Evolutionary conservation across 1,284 basidiomycete genomes (phyloP), one percentile per base, ranked within the genome.

Genomic region (Marasmius oreades): DNA sequence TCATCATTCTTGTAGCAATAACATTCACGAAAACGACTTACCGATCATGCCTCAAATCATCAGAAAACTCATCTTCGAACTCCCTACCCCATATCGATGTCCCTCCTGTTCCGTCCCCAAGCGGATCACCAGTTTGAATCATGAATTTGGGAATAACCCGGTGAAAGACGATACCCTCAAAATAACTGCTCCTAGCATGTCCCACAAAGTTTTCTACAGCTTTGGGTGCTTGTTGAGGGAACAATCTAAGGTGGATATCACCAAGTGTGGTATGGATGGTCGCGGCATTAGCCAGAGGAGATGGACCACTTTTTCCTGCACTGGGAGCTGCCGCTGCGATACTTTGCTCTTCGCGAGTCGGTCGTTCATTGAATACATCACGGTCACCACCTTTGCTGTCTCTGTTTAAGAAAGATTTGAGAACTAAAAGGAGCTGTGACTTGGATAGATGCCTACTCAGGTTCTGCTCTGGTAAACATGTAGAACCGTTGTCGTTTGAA

Each of bases 81-180:
- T 94, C 91, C 51, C 78, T 76, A 2, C 91, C 95, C 96, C 96
- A 99, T 60, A 98, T 93, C 16, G 90, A 93, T 57, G 85, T 88
- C 22, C 97, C 97, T n/a, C 97, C 97, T 0, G 95, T 98, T 1
- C 97, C 97, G 71, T 99, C 95, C 16, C 94, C 96, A 4, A 97
- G 75, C 1, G 97, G 97, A 67, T 99, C 96, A 36, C 97, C 96
- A 1, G 95, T 98, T 77, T 99, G 96, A 53, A 99, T 86, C 97
- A 99, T 99, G 68, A 99, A 99, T 75, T 99, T 99, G 62, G 93
- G 86, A 69, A 99, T 99, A 61, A 99, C 92, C 58, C 97, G 91
- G 71, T 99, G 97, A 80, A 99, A 98, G 67, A 98, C 85, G 54
- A 98, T 80, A 20, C 90, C 88, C 69, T 99, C 95, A 70, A 92